Conservation (phyloP, 1,284 basidiomycete genomes). For the Irpex sp. region DNA sequence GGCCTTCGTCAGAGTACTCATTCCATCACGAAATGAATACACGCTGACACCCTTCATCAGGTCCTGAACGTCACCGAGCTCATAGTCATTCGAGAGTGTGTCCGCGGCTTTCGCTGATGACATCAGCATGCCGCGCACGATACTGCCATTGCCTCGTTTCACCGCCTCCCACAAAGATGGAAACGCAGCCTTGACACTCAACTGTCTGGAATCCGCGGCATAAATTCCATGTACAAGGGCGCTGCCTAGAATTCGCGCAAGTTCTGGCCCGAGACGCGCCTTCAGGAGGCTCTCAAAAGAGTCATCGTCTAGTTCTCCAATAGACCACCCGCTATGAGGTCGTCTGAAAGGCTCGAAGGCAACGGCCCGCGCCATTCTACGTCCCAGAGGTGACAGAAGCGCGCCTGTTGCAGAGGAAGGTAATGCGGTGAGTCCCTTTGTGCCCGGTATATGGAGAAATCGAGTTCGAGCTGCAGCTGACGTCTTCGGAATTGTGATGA, state of each 20-base stretch:
- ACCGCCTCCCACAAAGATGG: conserved; percentile 72
- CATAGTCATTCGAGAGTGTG: conserved; percentile 31
- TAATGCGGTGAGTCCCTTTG: conserved; percentile 43
- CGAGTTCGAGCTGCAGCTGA: conserved; percentile 73
- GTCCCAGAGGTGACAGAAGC: conserved; percentile 44
- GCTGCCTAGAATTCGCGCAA: conserved; percentile 77
- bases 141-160: conserved; percentile 60
- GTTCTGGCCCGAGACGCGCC: conserved; percentile 69
- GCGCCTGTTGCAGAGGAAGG: conserved; percentile 41
- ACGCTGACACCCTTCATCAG: conserved; percentile 64
- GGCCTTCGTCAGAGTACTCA: conserved; percentile 64
- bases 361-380: conserved; percentile 50
- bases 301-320: conserved; percentile 40
- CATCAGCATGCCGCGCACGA: conserved; percentile 56
- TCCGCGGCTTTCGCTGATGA: conserved; percentile 15
- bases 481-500: conserved; percentile 63
- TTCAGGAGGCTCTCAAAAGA: conserved; percentile 78
- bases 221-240: conserved; percentile 94
- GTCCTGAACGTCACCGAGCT: conserved; percentile 50
- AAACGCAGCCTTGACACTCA: conserved; percentile 81
- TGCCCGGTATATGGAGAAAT: conserved; percentile 64
- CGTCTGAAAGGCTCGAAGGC: conserved; percentile 56
- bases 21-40: conserved; percentile 79
- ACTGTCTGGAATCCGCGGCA: conserved; percentile 73
- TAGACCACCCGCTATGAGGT: conserved; percentile 29